phyloP scores from a whole-genome alignment of 2,329 filamentous ascomycete species.

The Coniochaeta hoffmannii region DNA sequence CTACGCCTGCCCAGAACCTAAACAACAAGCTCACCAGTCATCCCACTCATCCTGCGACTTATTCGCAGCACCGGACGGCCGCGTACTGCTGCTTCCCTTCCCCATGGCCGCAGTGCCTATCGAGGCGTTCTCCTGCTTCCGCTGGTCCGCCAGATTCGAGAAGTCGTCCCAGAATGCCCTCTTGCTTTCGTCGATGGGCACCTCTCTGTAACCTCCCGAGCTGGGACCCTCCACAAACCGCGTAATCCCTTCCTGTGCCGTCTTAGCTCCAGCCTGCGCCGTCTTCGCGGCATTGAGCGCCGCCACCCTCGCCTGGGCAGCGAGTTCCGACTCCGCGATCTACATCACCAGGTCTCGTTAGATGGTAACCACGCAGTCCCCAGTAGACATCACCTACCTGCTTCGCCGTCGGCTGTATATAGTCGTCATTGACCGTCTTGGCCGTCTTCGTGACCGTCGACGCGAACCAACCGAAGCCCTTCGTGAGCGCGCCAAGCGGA shows the following conservation, averaged over 20 bases:
- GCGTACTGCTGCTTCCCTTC: constrained; percentile 33
- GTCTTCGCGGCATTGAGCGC: constrained; percentile 49
- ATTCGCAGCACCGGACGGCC: constrained; percentile 20
- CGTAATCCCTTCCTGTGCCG: constrained; percentile 71
- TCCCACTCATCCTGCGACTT: constrained; percentile 56
- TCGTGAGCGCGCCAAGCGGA: constrained; percentile 78
- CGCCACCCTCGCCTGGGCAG: constrained; percentile 55
- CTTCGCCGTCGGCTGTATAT: constrained; percentile 86
- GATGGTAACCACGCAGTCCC: background rate
- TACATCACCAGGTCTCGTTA: constrained; percentile 24
- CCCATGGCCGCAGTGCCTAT: constrained; percentile 56
- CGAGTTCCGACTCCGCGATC: constrained; percentile 75
- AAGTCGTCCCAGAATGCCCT: constrained; percentile 93
- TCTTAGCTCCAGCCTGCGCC: constrained; percentile 62
- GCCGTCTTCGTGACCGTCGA: constrained; percentile 83
- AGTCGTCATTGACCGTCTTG: constrained; percentile 83
- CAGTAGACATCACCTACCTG: constrained; percentile 49
- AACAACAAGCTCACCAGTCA: constrained; percentile 41
- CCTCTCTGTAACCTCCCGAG: constrained; percentile 25
- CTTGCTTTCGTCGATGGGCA: constrained; percentile 53
- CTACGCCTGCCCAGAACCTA: constrained; percentile 6
- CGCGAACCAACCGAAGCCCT: constrained; percentile 92
- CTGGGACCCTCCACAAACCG: constrained; percentile 77
- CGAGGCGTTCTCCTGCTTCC: constrained; percentile 33
- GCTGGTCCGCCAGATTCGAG: constrained; percentile 58